Evolutionary conservation across 2,329 filamentous ascomycete species (phyloP).

Genomic region (Pestalotiopsis fici): DNA sequence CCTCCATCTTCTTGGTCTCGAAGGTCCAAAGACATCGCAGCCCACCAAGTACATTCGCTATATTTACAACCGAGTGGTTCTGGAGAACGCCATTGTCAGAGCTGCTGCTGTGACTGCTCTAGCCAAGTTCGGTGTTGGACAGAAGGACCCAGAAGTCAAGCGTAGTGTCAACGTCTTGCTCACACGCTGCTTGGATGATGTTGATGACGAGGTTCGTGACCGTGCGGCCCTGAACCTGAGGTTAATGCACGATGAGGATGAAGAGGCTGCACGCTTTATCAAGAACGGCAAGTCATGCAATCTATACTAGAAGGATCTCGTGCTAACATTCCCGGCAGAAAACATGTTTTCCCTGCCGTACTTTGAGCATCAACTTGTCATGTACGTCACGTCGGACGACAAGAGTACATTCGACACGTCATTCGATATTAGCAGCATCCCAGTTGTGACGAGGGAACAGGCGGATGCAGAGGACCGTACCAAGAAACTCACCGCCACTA

Average conservation of each 20-base stretch:
- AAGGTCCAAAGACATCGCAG: conserved; percentile 92
- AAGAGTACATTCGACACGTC: conserved; percentile 80
- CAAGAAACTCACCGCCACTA: conserved; percentile 93
- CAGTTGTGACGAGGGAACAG: conserved; percentile 92
- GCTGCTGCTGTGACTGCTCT: conserved; percentile 94
- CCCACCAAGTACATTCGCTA: conserved; percentile 99
- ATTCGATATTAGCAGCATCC: conserved; percentile 90
- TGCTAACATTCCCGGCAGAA: conserved; percentile 54
- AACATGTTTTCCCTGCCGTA: conserved; percentile 93
- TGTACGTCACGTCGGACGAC: conserved; percentile 94
- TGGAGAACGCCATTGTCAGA: conserved; percentile 95
- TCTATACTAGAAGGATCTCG: conserved; percentile 9
- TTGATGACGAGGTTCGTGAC: conserved; percentile 96
- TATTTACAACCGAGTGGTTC: conserved; percentile 97
- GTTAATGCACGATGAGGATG: conserved; percentile 89
- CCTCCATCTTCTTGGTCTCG: conserved; percentile 87
- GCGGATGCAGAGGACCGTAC: conserved; percentile 94
- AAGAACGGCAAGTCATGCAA: conserved; percentile 72
- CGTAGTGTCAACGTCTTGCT: conserved; percentile 91
- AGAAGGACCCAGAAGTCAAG: conserved; percentile 96
- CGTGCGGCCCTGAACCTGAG: conserved; percentile 90
- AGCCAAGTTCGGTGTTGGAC: conserved; percentile 95
- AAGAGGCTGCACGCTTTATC: conserved; percentile 83
- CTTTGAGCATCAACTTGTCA: conserved; percentile 95
- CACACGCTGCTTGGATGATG: conserved; percentile 91